These are phyloP conservation scores for Cnidoscolus chayamansa DNA, from an alignment of 441 rosid species.

Conservation along the genomic window DNA sequence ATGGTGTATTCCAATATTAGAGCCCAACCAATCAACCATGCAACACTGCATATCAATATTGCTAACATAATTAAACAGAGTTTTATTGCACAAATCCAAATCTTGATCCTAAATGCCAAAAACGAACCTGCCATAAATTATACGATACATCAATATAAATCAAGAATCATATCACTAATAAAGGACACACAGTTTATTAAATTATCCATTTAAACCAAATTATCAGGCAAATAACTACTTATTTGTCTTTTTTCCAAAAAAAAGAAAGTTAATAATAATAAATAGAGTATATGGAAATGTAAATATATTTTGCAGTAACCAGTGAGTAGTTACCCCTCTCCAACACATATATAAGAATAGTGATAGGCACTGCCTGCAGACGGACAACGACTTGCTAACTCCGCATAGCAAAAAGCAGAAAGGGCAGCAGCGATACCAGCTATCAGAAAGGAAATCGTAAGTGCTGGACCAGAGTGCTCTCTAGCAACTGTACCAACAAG, in stretches of 20 bases:
- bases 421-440: constrained; percentile 97
- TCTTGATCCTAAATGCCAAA: background rate
- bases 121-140: background rate
- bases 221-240: too few species aligned
- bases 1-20: constrained; percentile 87
- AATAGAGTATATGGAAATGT: background rate
- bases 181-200: background rate
- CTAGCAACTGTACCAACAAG: constrained; percentile 98
- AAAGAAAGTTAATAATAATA: too few species aligned
- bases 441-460: constrained; percentile 72
- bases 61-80: constrained; percentile 10
- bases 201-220: too few species aligned
- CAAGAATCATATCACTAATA: background rate
- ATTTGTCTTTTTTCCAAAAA: too few species aligned
- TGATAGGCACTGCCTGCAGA: constrained; percentile 99
- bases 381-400: constrained; percentile 93
- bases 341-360: constrained; percentile 89
- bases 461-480: constrained; percentile 97
- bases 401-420: constrained; percentile 96
- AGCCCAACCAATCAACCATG: constrained; percentile 98
- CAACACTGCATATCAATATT: constrained; percentile 49
- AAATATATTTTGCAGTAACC: background rate
- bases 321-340: constrained; percentile 71
- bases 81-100: background rate
- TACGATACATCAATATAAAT: too few species aligned